These are phyloP conservation scores for Coemansia sp. DNA, from an alignment of 192 early-diverging fungal genomes.

Conservation along the genomic window DNA sequence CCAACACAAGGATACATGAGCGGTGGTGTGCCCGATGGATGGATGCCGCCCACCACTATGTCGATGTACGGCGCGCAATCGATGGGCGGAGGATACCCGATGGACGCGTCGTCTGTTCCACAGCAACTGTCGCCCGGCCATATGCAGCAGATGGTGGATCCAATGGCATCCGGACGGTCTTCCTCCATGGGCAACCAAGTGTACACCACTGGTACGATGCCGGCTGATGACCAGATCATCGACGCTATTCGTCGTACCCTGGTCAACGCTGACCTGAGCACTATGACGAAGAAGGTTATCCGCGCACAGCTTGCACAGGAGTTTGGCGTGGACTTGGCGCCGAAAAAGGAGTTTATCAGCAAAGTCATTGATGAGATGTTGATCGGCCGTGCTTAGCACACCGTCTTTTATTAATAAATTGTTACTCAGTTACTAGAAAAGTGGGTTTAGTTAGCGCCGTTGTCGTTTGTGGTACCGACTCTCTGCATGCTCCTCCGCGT, in stretches of 20 bases:
- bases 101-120: constrained; percentile 2
- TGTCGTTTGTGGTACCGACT: not conserved
- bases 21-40: constrained; percentile 17
- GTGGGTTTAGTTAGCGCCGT: not conserved
- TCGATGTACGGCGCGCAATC: constrained; percentile 28
- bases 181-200: not conserved
- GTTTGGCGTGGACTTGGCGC: constrained; percentile 70
- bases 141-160: constrained; percentile 4
- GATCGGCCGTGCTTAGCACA: constrained; percentile 18
- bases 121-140: constrained; percentile 14
- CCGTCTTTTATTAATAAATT: too few relatives aligned
- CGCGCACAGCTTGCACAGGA: constrained; percentile 64
- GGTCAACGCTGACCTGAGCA: constrained; percentile 67
- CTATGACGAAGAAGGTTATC: constrained; percentile 81
- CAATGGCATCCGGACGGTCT: constrained; percentile 7
- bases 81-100: not conserved
- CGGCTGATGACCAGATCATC: constrained; percentile 72
- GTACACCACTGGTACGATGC: constrained; percentile 24
- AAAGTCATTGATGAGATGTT: constrained; percentile 57
- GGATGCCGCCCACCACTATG: constrained; percentile 24
- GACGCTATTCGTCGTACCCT: constrained; percentile 69
- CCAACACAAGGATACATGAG: constrained; percentile 21
- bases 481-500: not conserved
- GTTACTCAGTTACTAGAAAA: too few relatives aligned
- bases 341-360: constrained; percentile 74